Evolutionary conservation across 2,329 filamentous ascomycete species (phyloP).

Genomic region (Colletotrichum magnum): DNA sequence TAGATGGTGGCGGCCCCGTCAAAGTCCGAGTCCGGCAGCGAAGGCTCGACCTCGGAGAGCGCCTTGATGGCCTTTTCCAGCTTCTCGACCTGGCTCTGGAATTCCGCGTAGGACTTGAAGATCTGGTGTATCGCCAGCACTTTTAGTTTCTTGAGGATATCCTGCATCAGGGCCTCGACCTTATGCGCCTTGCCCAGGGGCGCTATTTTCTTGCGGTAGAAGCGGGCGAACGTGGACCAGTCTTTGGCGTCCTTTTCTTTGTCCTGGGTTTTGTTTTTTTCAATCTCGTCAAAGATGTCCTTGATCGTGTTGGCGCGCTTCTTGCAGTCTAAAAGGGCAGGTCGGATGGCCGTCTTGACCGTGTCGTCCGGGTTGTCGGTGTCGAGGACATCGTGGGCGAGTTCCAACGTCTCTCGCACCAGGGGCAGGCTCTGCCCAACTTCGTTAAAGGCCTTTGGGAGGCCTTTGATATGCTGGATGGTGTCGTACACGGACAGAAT

Average conservation of each 20-base stretch:
- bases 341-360: too few species aligned
- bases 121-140: conserved; percentile 18
- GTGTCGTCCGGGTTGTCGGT: too few species aligned
- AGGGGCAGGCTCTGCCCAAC: background rate
- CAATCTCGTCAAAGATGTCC: too few species aligned
- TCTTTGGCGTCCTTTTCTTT: background rate
- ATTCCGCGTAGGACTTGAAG: conserved; percentile 17
- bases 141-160: conserved; percentile 16
- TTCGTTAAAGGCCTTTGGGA: conserved; percentile 20
- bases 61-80: conserved; percentile 11
- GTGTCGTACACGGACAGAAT: conserved; percentile 10
- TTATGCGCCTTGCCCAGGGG: conserved; percentile 24
- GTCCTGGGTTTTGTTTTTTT: too few species aligned
- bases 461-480: conserved; percentile 16
- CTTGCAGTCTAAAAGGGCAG: too few species aligned
- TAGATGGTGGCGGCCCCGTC: background rate
- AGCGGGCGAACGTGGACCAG: conserved; percentile 12
- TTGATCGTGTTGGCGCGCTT: too few species aligned
- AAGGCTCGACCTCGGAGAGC: conserved; percentile 27
- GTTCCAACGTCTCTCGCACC: too few species aligned
- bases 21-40: conserved; percentile 24
- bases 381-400: too few species aligned
- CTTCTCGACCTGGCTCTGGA: conserved; percentile 7
- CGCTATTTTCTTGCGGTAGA: conserved; percentile 14
- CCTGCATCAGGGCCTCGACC: conserved; percentile 24